Base-by-base conservation (phyloP, 306 rosid species). In the Abrus precatorius region DNA sequence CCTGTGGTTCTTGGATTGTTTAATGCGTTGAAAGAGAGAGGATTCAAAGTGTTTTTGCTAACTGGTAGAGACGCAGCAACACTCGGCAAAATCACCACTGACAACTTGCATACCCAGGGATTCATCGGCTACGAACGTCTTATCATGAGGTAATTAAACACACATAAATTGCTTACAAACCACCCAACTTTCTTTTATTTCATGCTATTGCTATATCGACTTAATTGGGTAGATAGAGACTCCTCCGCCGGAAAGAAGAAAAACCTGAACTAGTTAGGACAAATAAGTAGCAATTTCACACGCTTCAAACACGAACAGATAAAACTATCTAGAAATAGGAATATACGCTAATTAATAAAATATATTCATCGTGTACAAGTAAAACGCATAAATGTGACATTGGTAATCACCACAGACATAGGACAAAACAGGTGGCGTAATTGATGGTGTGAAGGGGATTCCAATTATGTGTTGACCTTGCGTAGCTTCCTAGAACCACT, bases 51-150 rank as follows among this genome's bases (percentile, higher is more conserved):
- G 5, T 84, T 93, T 74, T 72, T 95, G 41, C 5, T 95, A 47
- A 95, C 97, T 0, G 99, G 99, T 2, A 89, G 99, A 85, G 86
- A 90, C 72, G 65, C 90, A 59, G 83, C 79, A 32, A 86, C 85
- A 5, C 83, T 93, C 5, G 80, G 78, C 36, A 59, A 80, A 59
- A 83, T 85, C 79, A 95, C 99, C 43, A 47, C 9, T n/a, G 53
- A 75, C 53, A 95, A 95, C 76, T 84, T 95, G 87, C 86, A 14
- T 6, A 84, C 48, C 6, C 89, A 91, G 54, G 99, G 99, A 0
- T 95, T 93, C 79, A 40, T 70, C 11, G 92, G 89, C 57, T 95
- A 92, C n/a, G 72, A 89, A 14, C 90, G 91, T 29, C 92, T 95
- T n/a, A 86, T 93, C 56, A 14, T 91, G 66, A 91, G 97, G 99